Evolutionary conservation across 331 rosid genomes (phyloP).

Genomic region (Stylosanthes scabra): DNA sequence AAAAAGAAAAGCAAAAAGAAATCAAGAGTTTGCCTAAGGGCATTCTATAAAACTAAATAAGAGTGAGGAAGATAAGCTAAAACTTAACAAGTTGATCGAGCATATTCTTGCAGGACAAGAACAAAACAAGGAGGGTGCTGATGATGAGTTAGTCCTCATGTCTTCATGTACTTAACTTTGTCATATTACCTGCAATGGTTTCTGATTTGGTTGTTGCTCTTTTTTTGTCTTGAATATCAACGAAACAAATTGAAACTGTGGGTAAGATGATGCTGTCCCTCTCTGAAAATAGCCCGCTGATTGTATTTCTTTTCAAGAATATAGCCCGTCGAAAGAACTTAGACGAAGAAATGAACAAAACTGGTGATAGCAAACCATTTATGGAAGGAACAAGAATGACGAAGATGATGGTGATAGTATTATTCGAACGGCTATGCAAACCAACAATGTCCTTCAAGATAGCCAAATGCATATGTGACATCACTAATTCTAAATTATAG

Average conservation of each 20-base stretch:
- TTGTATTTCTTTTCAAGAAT: slow-evolving; percentile 49
- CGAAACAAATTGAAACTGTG: slow-evolving; percentile 42
- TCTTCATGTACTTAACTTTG: slow-evolving; percentile 8
- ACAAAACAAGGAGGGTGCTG: slow-evolving; percentile 38
- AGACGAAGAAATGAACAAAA: too few relatives aligned
- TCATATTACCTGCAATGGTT: slow-evolving; percentile 2
- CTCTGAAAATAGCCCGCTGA: slow-evolving; percentile 46
- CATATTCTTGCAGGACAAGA: slow-evolving; percentile 40
- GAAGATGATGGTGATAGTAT: slow-evolving; percentile 40
- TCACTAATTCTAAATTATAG: slow-evolving; percentile 28
- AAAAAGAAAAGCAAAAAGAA: too few relatives aligned
- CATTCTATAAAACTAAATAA: too few relatives aligned
- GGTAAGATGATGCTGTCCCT: slow-evolving; percentile 41
- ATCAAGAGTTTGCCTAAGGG: too few relatives aligned
- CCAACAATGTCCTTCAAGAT: slow-evolving; percentile 40
- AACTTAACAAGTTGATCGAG: slow-evolving; percentile 34
- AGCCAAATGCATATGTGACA: slow-evolving; percentile 56
- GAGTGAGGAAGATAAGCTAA: slow-evolving; percentile 42
- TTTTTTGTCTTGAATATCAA: slow-evolving; percentile 27
- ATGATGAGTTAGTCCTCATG: slow-evolving; percentile 54
- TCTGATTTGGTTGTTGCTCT: slow-evolving; percentile 36
- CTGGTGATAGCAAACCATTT: too few relatives aligned
- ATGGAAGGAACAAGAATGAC: slow-evolving; percentile 21
- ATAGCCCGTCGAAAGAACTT: too few relatives aligned
- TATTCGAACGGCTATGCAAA: slow-evolving; percentile 31